Base-by-base conservation (phyloP, 148 eudicot genomes). In the Nepenthes mirabilis region DNA sequence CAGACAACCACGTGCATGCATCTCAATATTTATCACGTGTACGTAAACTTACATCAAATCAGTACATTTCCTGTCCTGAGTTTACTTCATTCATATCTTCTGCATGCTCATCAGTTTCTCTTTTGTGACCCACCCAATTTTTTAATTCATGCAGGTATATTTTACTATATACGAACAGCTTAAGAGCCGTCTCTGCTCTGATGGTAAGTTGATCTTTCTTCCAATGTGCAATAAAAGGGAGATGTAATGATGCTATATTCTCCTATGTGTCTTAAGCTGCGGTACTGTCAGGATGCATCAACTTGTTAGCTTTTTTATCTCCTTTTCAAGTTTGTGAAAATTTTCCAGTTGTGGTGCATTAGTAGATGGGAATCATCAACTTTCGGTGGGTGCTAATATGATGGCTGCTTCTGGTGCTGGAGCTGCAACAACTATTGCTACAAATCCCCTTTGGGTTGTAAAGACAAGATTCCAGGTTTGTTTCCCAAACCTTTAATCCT, bases 391-490 rank as follows among this genome's bases (percentile, higher is more conserved):
- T 72, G 89, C 99, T 57, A 89, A 93, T 72, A 71, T 93, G 90
- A 61, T 86, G 40, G 99, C 99, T 74, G 99, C 99, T 73, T 79
- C 97, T 73, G 91, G 97, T 63, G 99, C 99, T 68, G 99, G 99
- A 68, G 89, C 87, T 69, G 91, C 95, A 34, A 93, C 99, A 11
- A 76, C 84, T 52, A 71, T 84, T 72, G 85, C 72, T 56, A 93
- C 96, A 48, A 93, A 93, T 75, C 99, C 99, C 68, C 87, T 93
- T 60, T 93, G 99, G 99, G 99, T 93, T 73, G 97, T 93, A 43
- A 93, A 93, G 80, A 93, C 99, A 11, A 74, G 99, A 76, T 76
- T 93, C 59, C 99, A 93, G 77, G 99, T 93, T 70, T 59, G 74
- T 60, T 40, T 64, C 56, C 37, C 35, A 13, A 43, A 58, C 52